These are phyloP conservation scores for Quercus phellos DNA, from an alignment of 331 rosid species.

Conservation along the genomic window DNA sequence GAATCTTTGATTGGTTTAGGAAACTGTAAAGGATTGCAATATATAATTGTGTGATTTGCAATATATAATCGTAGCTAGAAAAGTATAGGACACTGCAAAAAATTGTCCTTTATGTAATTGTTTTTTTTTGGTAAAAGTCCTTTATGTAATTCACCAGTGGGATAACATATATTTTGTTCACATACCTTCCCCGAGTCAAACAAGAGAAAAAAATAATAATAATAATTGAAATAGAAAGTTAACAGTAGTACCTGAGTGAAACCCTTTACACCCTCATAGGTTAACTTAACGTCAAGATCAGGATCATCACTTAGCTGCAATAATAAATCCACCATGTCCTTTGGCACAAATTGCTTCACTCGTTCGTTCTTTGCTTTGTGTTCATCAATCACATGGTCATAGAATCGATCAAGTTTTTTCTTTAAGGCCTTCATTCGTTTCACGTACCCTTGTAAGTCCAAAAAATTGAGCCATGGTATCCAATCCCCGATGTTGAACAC, in stretches of 20 bases:
- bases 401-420: slow-evolving; percentile 23
- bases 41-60: too few species aligned
- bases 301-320: slow-evolving; percentile 37
- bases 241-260: slow-evolving; percentile 18
- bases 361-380: slow-evolving; percentile 9
- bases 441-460: slow-evolving; percentile 4
- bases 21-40: too few species aligned
- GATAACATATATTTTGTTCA: too few species aligned
- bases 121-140: too few species aligned
- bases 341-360: slow-evolving; percentile 6
- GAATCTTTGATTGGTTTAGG: too few species aligned
- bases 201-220: neutral
- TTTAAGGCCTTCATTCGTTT: slow-evolving; percentile 31
- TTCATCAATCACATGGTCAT: slow-evolving; percentile 25
- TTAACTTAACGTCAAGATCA: slow-evolving; percentile 33
- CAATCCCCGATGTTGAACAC: too few species aligned
- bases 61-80: too few species aligned
- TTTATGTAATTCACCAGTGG: too few species aligned
- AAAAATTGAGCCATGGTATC: too few species aligned
- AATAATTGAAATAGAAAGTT: neutral
- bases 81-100: too few species aligned
- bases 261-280: slow-evolving; percentile 28
- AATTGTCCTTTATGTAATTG: neutral
- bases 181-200: neutral
- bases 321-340: slow-evolving; percentile 6